Percentiles rank a stretch among this genome's conserved stretches.
phyloP scores from a whole-genome alignment of 75 land plant genomes.

The Chamaecyparis obtusa region DNA sequence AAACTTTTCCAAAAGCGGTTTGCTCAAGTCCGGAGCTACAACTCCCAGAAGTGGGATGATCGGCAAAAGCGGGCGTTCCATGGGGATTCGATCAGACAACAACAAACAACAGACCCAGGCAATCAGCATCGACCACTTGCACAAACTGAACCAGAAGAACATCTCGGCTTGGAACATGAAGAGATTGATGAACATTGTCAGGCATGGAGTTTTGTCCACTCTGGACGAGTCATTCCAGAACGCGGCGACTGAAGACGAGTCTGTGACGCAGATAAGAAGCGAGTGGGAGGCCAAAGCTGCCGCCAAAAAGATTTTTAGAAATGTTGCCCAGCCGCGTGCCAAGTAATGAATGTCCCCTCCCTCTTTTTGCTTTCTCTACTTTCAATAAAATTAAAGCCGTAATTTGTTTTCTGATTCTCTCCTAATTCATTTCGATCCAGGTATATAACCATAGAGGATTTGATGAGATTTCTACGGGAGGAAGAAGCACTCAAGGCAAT shows the following conservation, averaged over 20 bases:
- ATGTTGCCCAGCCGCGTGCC: constrained; percentile 60
- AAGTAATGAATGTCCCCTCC: constrained; percentile 25
- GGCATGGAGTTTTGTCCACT: constrained; percentile 53
- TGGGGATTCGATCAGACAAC: constrained; percentile 13
- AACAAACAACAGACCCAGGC: constrained; percentile 18
- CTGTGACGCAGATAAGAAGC: constrained; percentile 47
- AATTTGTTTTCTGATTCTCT: neutral
- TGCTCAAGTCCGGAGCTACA: constrained; percentile 13
- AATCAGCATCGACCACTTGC: constrained; percentile 62
- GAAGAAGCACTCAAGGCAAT: constrained; percentile 75
- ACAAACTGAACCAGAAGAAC: constrained; percentile 66
- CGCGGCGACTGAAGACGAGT: constrained; percentile 32
- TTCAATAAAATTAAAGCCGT: neutral
- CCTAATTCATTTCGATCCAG: constrained; percentile 17
- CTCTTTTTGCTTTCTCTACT: no score
- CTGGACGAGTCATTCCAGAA: constrained; percentile 47
- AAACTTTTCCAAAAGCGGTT: neutral
- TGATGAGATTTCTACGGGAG: constrained; percentile 75
- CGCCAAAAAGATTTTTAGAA: constrained; percentile 68
- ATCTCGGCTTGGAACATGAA: constrained; percentile 90
- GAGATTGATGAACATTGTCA: constrained; percentile 63
- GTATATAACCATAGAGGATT: constrained; percentile 59
- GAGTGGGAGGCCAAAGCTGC: constrained; percentile 74
- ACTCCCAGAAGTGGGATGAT: constrained; percentile 11
- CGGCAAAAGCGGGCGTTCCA: constrained; percentile 23